Evolutionary conservation across 2,329 filamentous ascomycete species (phyloP).

Genomic region (Trichophyton schoenleinii): DNA sequence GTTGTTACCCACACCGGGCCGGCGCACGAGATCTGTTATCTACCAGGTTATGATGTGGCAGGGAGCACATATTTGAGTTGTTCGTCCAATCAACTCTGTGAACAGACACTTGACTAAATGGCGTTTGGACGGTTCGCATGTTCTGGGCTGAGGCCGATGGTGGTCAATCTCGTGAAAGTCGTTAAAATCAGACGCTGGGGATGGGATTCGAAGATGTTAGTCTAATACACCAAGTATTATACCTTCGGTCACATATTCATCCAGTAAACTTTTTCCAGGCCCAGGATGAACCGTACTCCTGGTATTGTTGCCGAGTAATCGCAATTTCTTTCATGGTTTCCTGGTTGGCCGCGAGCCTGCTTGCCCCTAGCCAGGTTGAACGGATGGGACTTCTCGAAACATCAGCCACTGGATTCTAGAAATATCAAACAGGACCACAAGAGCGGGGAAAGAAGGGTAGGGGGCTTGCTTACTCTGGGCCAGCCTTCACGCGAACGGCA

Average conservation of each 20-base stretch:
- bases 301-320: conserved; percentile 82
- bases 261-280: conserved; percentile 55
- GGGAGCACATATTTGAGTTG: not conserved
- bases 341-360: conserved; percentile 57
- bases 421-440: conserved; percentile 1
- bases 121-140: not conserved
- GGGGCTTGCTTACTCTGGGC: conserved; percentile 44
- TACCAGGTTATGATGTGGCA: not conserved
- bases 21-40: not conserved
- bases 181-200: not conserved
- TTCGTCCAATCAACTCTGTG: not conserved
- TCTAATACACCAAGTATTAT: not conserved
- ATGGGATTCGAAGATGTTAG: not conserved
- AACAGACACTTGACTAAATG: not conserved
- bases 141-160: not conserved
- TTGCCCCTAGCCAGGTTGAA: conserved; percentile 77
- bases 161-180: not conserved
- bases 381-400: conserved; percentile 49
- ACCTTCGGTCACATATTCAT: not conserved
- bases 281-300: conserved; percentile 70
- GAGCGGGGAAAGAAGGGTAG: conserved; percentile 3
- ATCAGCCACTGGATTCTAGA: not conserved
- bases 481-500: conserved; percentile 57
- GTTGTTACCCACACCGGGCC: not conserved
- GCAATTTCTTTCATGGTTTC: conserved; percentile 52